A percentile compares a stretch with the other conserved stretches of the same genome.
Conservation (phyloP, 257 asterid genomes). For the Avicennia marina region DNA sequence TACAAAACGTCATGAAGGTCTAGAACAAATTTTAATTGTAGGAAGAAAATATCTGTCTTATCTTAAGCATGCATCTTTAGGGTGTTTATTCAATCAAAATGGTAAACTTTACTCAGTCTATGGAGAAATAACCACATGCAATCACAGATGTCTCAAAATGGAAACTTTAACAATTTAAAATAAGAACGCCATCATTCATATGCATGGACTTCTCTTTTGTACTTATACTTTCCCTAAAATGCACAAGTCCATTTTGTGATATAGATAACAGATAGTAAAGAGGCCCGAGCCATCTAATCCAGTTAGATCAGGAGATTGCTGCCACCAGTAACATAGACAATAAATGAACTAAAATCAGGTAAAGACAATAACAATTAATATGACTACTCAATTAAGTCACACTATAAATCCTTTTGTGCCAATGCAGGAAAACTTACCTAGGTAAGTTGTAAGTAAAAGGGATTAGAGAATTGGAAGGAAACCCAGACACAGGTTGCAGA, state of each 20-base stretch:
- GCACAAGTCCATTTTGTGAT: neutral
- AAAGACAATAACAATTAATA: neutral
- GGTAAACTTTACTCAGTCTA: neutral
- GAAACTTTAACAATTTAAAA: slow-evolving; percentile 5
- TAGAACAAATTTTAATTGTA: neutral
- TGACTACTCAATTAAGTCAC: neutral
- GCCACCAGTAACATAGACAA: neutral
- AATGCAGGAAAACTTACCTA: slow-evolving; percentile 50
- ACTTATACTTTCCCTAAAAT: neutral
- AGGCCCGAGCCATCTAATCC: neutral
- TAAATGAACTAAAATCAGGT: neutral
- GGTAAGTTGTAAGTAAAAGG: slow-evolving; percentile 88
- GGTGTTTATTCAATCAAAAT: neutral
- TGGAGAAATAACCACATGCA: neutral
- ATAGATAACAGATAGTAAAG: neutral
- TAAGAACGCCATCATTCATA: neutral
- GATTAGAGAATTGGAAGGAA: slow-evolving; percentile 54
- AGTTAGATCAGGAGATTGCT: slow-evolving; percentile 9
- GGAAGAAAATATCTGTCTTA: neutral
- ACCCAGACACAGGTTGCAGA: slow-evolving; percentile 53
- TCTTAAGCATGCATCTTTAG: neutral
- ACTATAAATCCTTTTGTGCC: neutral
- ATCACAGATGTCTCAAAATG: slow-evolving; percentile 1
- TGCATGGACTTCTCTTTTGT: neutral
- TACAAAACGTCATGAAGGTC: neutral